Conservation (phyloP, 2,329 filamentous ascomycete genomes). For the Acrocalymma vagum region DNA sequence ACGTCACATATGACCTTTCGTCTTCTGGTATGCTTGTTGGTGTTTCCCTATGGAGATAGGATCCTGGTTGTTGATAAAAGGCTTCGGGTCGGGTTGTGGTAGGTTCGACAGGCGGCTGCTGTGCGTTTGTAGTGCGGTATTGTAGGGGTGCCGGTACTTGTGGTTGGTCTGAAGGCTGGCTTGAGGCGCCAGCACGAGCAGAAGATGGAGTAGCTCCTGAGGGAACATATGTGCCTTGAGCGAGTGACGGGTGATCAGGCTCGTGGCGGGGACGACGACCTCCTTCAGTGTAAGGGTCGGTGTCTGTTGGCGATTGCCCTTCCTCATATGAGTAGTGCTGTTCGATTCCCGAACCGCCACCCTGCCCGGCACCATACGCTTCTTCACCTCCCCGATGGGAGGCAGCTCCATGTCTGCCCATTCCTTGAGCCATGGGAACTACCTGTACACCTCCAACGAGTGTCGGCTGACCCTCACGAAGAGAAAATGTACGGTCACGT, state of each 20-base stretch:
- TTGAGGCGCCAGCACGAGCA: conserved; percentile 24
- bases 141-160: conserved; percentile 37
- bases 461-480: conserved; percentile 87
- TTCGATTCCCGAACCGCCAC: conserved; percentile 44
- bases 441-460: conserved; percentile 94
- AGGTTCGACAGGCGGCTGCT: conserved; percentile 27
- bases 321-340: conserved; percentile 61
- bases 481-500: conserved; percentile 82
- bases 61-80: conserved; percentile 49
- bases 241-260: conserved; percentile 39
- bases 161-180: conserved; percentile 25
- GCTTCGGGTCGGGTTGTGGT: conserved; percentile 44
- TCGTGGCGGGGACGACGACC: conserved; percentile 36
- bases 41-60: conserved; percentile 43
- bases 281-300: conserved; percentile 69
- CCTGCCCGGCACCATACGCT: conserved; percentile 36
- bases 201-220: conserved; percentile 35
- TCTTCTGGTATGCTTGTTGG: conserved; percentile 38
- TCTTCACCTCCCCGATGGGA: conserved; percentile 49
- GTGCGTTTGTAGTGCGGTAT: conserved; percentile 28
- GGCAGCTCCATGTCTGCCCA: conserved; percentile 62
- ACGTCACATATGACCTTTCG: conserved; percentile 45
- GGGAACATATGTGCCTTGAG: conserved; percentile 45
- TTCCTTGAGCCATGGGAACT: conserved; percentile 85
- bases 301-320: conserved; percentile 63